Evolutionary conservation across 2,329 filamentous ascomycete species (phyloP).

Genomic region (Ustulina deusta): DNA sequence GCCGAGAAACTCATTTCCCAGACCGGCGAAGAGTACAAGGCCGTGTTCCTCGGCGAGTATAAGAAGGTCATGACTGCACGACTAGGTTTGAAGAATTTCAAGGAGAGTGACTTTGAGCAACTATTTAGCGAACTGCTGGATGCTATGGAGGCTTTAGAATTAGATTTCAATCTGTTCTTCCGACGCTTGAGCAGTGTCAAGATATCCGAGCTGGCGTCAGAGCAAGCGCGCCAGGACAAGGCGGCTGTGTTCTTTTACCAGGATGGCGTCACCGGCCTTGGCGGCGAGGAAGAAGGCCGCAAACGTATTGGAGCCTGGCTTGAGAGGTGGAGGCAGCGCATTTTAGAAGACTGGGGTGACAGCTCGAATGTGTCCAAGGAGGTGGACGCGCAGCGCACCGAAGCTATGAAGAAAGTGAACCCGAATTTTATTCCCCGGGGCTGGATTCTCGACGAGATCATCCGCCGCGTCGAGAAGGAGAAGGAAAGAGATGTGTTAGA

Average conservation of each 20-base stretch:
- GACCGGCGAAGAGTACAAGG: slow-evolving; percentile 87
- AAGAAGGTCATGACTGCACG: slow-evolving; percentile 84
- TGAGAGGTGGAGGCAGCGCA: slow-evolving; percentile 77
- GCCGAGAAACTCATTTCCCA: slow-evolving; percentile 87
- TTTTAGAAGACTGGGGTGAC: slow-evolving; percentile 80
- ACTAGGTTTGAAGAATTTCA: slow-evolving; percentile 77
- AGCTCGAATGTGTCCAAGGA: slow-evolving; percentile 49
- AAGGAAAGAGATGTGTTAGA: slow-evolving; percentile 83
- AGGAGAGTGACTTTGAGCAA: slow-evolving; percentile 80
- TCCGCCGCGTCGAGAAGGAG: slow-evolving; percentile 86
- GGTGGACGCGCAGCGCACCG: slow-evolving; percentile 71
- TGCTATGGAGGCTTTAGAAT: slow-evolving; percentile 80
- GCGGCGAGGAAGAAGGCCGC: slow-evolving; percentile 73
- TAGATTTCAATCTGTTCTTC: slow-evolving; percentile 97
- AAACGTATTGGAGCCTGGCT: slow-evolving; percentile 82
- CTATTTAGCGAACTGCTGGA: slow-evolving; percentile 88
- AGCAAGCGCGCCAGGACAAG: slow-evolving; percentile 70
- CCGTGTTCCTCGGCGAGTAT: slow-evolving; percentile 89
- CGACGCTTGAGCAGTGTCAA: slow-evolving; percentile 76
- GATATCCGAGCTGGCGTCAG: slow-evolving; percentile 72
- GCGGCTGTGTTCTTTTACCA: slow-evolving; percentile 83
- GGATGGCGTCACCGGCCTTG: slow-evolving; percentile 72
- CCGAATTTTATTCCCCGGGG: slow-evolving; percentile 91
- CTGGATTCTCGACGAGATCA: slow-evolving; percentile 95
- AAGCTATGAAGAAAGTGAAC: slow-evolving; percentile 86